phyloP scores from a whole-genome alignment of 2,329 filamentous ascomycete genomes.

The Monilinia aucupariae region DNA sequence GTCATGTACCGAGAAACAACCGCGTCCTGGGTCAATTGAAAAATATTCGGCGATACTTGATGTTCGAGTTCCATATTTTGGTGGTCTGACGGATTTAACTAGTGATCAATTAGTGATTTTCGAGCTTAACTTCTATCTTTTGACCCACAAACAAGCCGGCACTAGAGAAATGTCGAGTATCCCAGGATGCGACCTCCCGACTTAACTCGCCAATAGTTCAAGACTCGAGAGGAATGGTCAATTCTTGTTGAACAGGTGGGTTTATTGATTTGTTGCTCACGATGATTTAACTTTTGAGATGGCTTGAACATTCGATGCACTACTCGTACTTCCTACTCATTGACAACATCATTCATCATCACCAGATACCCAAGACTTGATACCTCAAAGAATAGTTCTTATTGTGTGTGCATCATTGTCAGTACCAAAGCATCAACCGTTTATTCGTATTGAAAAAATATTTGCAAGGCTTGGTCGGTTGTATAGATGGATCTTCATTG shows the following conservation, averaged over 20 bases:
- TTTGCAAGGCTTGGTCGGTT: not conserved
- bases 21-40: slow-evolving; percentile 18
- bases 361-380: not conserved
- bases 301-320: too few species aligned
- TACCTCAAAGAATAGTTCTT: not conserved
- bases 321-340: not conserved
- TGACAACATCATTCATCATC: not conserved
- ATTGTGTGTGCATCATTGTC: not conserved
- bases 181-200: not conserved
- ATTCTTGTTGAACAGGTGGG: not conserved
- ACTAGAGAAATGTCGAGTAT: not conserved
- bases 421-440: not conserved
- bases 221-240: not conserved
- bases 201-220: not conserved
- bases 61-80: slow-evolving; percentile 12
- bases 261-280: not conserved
- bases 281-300: too few species aligned
- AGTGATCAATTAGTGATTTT: slow-evolving; percentile 1
- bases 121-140: not conserved
- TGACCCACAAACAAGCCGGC: slow-evolving; percentile 18
- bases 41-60: slow-evolving; percentile 20
- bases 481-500: not conserved
- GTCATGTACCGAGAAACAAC: slow-evolving; percentile 27
- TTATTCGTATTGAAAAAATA: not conserved
- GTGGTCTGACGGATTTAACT: slow-evolving; percentile 12